Conservation (phyloP, 2,329 filamentous ascomycete species). For the Penicillium griseofulvum region DNA sequence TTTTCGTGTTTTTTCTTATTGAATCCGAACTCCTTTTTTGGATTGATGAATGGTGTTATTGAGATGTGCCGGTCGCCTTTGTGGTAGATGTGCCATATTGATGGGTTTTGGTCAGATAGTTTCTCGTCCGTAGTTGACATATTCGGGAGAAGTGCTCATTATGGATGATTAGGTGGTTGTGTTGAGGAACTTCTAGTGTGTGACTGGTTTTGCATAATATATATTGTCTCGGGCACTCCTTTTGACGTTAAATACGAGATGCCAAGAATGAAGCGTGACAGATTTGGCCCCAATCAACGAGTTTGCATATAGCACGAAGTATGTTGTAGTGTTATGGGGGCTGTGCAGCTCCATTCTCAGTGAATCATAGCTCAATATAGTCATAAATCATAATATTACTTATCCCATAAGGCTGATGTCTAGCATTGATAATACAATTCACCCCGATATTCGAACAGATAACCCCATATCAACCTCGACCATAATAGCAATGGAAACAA, state of each 20-base stretch:
- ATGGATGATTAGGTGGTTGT: background rate
- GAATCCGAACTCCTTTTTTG: conserved; percentile 3
- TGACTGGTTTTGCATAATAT: background rate
- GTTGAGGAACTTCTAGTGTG: background rate
- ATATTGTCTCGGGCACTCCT: too few species aligned
- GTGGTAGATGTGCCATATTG: conserved; percentile 13
- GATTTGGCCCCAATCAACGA: background rate
- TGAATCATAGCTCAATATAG: background rate
- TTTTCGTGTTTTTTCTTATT: background rate
- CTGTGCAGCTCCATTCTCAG: background rate
- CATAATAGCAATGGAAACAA: conserved; percentile 19
- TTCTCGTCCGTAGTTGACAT: conserved; percentile 9
- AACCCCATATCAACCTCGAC: conserved; percentile 13
- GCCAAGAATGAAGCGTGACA: too few species aligned
- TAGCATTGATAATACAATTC: background rate
- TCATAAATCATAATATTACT: background rate
- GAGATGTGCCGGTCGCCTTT: conserved; percentile 4
- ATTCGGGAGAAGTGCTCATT: background rate
- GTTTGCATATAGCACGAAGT: too few species aligned
- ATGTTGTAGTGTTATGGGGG: background rate
- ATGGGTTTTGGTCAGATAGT: background rate
- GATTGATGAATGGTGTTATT: conserved; percentile 8
- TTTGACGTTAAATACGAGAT: too few species aligned
- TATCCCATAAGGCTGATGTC: background rate
- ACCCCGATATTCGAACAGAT: background rate